Evolutionary conservation across 1,139 yeast species (phyloP), one percentile per base, ranked within the genome.

Genomic region (Yamadazyma triangularis): DNA sequence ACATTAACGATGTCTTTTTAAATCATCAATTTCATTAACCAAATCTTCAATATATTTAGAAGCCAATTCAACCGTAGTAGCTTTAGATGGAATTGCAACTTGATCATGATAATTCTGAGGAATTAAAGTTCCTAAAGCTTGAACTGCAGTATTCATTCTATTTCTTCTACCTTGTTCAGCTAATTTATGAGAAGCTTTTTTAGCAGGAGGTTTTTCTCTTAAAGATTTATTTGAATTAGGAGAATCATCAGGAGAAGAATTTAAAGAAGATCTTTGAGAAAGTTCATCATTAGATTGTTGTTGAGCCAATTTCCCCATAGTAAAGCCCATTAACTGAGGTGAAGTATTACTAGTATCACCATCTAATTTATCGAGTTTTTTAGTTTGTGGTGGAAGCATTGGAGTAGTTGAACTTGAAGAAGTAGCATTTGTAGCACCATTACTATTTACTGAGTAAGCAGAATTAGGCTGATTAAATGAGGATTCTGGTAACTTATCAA

Each of bases 161-260:
- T 89, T 88, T 46, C 98, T 73, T 37, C 98, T 70, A 8, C 96
- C 97, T 57, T 91, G 96, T 58, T 91, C 98, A 0, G 98, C 97
- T 16, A 86, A 70, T 51, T 91, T 89, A 57, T 91, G 98, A 15
- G 85, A 79, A 4, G 91, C 83, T 45, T 80, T 80, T 52, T 82
- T 80, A 18, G 72, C 65, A 0, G 70, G 53, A 2, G 56, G 56
- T 37, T 54, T 59, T 32, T 56, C 61, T 26, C 27, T 25, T 35
- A 33, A 10, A 20, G 24, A 26, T 22, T 28, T 24, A 15, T 26
- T 40, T 8, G 48, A 28, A 26, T 35, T 39, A 0, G 56, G 55
- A 8, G 56, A 51, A 19, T 48, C 41, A 10, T 44, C 47, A 11
- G 44, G 36, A 9, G 53, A 45, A 24, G 32, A 34, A 8, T 39